Evolutionary conservation across 495 filamentous ascomycete species (phyloP).

Genomic region (Penicillium pancosmium): DNA sequence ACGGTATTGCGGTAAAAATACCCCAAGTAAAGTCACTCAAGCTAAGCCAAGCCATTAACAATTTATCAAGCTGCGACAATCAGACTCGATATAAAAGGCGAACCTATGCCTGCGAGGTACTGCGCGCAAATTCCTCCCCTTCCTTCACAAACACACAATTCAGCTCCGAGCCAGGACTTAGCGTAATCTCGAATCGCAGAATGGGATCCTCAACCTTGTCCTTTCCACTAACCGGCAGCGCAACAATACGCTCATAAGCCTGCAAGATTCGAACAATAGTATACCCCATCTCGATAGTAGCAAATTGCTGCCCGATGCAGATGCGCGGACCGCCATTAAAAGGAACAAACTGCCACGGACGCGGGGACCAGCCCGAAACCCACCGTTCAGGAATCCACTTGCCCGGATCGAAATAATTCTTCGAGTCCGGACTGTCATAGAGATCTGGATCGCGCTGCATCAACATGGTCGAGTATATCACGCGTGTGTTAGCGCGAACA

Average conservation of each 20-base stretch:
- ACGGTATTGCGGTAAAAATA: too few relatives aligned
- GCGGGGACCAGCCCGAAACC: conserved; percentile 66
- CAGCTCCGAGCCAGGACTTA: conserved; percentile 44
- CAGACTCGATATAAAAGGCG: not conserved
- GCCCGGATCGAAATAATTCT: conserved; percentile 51
- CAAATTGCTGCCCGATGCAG: conserved; percentile 66
- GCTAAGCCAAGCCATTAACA: too few relatives aligned
- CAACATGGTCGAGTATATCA: conserved; percentile 53
- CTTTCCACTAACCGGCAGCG: conserved; percentile 35
- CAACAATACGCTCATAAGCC: conserved; percentile 56
- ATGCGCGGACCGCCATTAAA: conserved; percentile 66
- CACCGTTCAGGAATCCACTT: conserved; percentile 73
- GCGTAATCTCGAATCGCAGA: conserved; percentile 43
- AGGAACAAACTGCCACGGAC: conserved; percentile 66
- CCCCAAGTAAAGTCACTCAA: too few relatives aligned
- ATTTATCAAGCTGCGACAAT: too few relatives aligned
- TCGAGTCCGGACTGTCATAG: conserved; percentile 51
- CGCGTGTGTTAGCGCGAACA: conserved; percentile 39
- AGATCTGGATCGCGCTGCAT: conserved; percentile 60
- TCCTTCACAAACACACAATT: conserved; percentile 48
- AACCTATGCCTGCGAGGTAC: not conserved
- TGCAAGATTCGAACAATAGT: conserved; percentile 64
- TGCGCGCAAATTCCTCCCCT: conserved; percentile 23
- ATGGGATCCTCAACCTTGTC: conserved; percentile 40
- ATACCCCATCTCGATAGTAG: conserved; percentile 63